phyloP scores from a whole-genome alignment of 1,284 basidiomycete genomes.

The Ustilago lituana region DNA sequence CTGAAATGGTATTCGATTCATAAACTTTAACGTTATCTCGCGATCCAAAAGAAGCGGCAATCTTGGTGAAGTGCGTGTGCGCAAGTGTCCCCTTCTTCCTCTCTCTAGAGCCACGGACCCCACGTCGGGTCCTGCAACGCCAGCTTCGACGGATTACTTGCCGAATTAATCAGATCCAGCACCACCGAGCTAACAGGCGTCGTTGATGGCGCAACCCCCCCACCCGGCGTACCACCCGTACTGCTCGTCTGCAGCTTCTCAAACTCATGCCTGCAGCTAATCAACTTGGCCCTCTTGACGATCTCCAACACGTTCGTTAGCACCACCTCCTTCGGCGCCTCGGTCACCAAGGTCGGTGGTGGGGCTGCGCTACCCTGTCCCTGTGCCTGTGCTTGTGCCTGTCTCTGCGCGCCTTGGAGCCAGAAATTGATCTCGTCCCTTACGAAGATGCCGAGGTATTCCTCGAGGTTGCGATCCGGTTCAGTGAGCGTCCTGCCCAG shows the following conservation, averaged over 20 bases:
- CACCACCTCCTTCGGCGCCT: slow-evolving; percentile 75
- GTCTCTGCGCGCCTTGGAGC: slow-evolving; percentile 67
- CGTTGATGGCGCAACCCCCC: background rate
- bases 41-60: no score
- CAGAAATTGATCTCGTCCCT: slow-evolving; percentile 89
- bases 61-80: no score
- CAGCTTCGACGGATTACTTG: slow-evolving; percentile 71
- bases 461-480: slow-evolving; percentile 88
- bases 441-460: slow-evolving; percentile 86
- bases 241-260: slow-evolving; percentile 73
- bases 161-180: slow-evolving; percentile 79
- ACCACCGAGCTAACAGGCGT: slow-evolving; percentile 76
- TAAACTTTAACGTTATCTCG: no score
- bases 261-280: slow-evolving; percentile 84
- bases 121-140: slow-evolving; percentile 69
- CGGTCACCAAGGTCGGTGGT: slow-evolving; percentile 20
- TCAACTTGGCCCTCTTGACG: slow-evolving; percentile 82
- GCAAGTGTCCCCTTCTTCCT: no score
- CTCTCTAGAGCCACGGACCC: slow-evolving; percentile 36
- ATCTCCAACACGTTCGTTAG: slow-evolving; percentile 80
- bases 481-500: slow-evolving; percentile 89
- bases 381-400: slow-evolving; percentile 34
- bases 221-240: no score
- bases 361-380: background rate
- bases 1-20: no score